Percentiles rank a stretch among this genome's conserved stretches.
These are phyloP conservation scores for Globisporangium radiosum DNA, from an alignment of 352 stramenopile genomes.

Conservation along the genomic window DNA sequence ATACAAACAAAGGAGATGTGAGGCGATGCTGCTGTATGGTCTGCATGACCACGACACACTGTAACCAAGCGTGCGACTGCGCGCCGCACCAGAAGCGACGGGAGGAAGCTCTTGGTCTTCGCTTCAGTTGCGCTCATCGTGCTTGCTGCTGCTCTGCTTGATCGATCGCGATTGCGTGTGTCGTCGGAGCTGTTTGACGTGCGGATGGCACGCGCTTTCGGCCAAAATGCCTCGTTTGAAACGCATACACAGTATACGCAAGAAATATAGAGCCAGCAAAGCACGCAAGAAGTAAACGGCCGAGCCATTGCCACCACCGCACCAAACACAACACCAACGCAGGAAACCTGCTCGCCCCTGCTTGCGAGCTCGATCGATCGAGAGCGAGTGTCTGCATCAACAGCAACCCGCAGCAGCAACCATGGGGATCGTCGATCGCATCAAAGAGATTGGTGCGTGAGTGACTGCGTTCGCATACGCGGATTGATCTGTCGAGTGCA, in stretches of 20 bases:
- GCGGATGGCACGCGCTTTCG: background rate
- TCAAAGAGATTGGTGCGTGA: slow-evolving; percentile 89
- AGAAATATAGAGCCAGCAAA: background rate
- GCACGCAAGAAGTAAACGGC: background rate
- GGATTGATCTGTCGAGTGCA: no score
- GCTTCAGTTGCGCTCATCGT: slow-evolving; percentile 14
- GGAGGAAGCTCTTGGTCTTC: slow-evolving; percentile 55
- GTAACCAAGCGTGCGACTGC: no score
- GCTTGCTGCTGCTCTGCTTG: background rate
- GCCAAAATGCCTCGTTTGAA: background rate
- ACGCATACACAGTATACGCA: background rate
- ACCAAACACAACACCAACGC: background rate
- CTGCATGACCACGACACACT: no score
- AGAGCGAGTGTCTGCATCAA: background rate
- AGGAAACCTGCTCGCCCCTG: no score
- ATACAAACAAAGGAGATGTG: background rate
- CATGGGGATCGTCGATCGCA: slow-evolving; percentile 91
- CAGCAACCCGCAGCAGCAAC: slow-evolving; percentile 12
- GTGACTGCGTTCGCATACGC: background rate
- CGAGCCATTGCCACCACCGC: background rate
- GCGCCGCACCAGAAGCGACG: slow-evolving; percentile 44
- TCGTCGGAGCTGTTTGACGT: background rate
- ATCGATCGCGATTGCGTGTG: background rate
- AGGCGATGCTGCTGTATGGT: no score
- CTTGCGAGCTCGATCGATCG: background rate